phyloP scores from a whole-genome alignment of 495 filamentous ascomycete species.

The Cryomyces minteri region DNA sequence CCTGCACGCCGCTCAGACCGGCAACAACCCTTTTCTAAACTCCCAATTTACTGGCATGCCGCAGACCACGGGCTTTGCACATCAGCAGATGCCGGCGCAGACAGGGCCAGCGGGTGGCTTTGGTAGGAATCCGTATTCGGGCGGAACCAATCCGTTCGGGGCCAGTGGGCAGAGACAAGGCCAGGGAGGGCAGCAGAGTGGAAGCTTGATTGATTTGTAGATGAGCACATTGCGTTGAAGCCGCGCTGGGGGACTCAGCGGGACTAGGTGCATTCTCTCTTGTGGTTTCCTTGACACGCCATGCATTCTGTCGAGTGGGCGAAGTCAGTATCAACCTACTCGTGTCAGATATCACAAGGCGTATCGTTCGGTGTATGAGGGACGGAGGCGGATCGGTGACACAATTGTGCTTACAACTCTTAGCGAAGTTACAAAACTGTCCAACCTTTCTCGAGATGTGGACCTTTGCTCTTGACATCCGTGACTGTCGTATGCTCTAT shows the following conservation, averaged over 20 bases:
- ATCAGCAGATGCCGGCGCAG: slow-evolving; percentile 46
- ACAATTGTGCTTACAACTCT: no score
- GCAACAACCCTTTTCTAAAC: slow-evolving; percentile 79
- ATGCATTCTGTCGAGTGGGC: not conserved
- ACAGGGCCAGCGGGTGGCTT: slow-evolving; percentile 50
- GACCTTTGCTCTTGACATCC: no score
- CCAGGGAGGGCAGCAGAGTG: slow-evolving; percentile 29
- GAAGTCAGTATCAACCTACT: not conserved
- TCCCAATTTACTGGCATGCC: slow-evolving; percentile 71
- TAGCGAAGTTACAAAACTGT: no score
- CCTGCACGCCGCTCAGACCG: slow-evolving; percentile 48
- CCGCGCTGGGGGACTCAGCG: not conserved
- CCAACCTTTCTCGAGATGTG: no score
- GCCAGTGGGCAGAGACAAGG: slow-evolving; percentile 32
- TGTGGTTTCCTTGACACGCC: not conserved
- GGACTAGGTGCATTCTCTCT: not conserved
- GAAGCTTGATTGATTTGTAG: slow-evolving; percentile 88
- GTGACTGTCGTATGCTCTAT: no score
- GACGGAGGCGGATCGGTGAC: no score
- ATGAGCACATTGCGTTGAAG: not conserved
- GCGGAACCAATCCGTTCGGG: slow-evolving; percentile 24
- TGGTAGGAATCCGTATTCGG: slow-evolving; percentile 26
- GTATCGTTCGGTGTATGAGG: no score
- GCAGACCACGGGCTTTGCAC: slow-evolving; percentile 23
- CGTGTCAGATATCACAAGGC: not conserved